Percentiles rank a stretch among this genome's conserved stretches.
Evolutionary conservation across 2,329 filamentous ascomycete genomes (phyloP).

Genomic region (Colletotrichum endophyticum): DNA sequence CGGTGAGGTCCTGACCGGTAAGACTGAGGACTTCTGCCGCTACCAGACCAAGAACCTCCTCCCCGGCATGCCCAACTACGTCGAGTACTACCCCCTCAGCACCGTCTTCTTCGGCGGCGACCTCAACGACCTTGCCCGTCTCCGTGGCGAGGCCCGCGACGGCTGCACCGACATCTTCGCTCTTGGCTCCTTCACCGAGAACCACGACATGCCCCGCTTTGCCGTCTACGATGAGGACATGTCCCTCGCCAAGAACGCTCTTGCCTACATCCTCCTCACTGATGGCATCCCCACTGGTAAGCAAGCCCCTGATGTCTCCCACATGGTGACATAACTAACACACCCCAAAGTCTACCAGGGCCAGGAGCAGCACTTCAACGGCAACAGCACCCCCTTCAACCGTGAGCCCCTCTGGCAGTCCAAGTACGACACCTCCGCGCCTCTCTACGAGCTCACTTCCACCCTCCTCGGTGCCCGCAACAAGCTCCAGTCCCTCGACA

Average conservation of each 20-base stretch:
- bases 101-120: slow-evolving; percentile 12
- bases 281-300: slow-evolving; percentile 62
- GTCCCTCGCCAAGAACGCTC: slow-evolving; percentile 62
- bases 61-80: slow-evolving; percentile 67
- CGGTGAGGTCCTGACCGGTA: slow-evolving; percentile 65
- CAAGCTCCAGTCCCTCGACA: slow-evolving; percentile 6
- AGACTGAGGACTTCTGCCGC: slow-evolving; percentile 52
- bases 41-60: slow-evolving; percentile 62
- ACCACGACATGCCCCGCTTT: slow-evolving; percentile 60
- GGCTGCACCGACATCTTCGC: slow-evolving; percentile 28
- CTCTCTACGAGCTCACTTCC: slow-evolving; percentile 44
- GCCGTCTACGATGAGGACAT: slow-evolving; percentile 56
- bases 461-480: slow-evolving; percentile 13
- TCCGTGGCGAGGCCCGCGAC: slow-evolving; percentile 12
- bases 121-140: slow-evolving; percentile 34
- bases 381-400: slow-evolving; percentile 51
- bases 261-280: slow-evolving; percentile 64
- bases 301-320: not conserved
- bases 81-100: slow-evolving; percentile 44
- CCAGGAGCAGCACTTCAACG: slow-evolving; percentile 65
- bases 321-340: not conserved
- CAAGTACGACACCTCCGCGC: slow-evolving; percentile 48
- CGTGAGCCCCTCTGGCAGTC: slow-evolving; percentile 66
- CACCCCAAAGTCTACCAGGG: slow-evolving; percentile 60
- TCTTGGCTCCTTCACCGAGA: slow-evolving; percentile 55